These are phyloP conservation scores for Hanseniaspora thailandica DNA, from an alignment of 805 yeast genomes.

Conservation along the genomic window DNA sequence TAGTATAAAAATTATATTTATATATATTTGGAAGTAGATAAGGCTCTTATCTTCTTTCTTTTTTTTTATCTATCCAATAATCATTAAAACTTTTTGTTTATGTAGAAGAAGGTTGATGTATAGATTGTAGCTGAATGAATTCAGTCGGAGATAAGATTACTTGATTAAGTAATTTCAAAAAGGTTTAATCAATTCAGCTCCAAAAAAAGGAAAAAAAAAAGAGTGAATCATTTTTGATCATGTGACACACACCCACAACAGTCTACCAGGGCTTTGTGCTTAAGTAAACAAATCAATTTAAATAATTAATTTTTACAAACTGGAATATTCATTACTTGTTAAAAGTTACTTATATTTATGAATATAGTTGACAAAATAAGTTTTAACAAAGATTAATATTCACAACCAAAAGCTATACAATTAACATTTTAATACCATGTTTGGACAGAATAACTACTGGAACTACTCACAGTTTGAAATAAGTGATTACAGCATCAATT, in stretches of 20 bases:
- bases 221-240: too few species aligned
- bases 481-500: neutral
- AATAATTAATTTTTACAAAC: too few species aligned
- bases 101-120: too few species aligned
- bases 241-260: neutral
- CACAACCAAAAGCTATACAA: too few species aligned
- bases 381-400: too few species aligned
- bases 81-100: neutral
- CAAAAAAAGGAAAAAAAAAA: neutral
- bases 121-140: neutral
- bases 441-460: neutral
- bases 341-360: too few species aligned
- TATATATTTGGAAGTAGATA: neutral
- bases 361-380: too few species aligned
- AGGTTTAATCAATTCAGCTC: neutral
- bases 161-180: neutral
- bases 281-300: neutral
- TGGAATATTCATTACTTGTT: too few species aligned
- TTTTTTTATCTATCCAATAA: neutral
- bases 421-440: too few species aligned
- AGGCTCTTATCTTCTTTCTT: neutral
- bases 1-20: constrained; percentile 8
- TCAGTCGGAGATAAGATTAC: neutral
- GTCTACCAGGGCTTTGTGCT: neutral
- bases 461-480: neutral